Evolutionary conservation across 1,284 basidiomycete species (phyloP).

Genomic region (Moesziomyces parantarcticus): DNA sequence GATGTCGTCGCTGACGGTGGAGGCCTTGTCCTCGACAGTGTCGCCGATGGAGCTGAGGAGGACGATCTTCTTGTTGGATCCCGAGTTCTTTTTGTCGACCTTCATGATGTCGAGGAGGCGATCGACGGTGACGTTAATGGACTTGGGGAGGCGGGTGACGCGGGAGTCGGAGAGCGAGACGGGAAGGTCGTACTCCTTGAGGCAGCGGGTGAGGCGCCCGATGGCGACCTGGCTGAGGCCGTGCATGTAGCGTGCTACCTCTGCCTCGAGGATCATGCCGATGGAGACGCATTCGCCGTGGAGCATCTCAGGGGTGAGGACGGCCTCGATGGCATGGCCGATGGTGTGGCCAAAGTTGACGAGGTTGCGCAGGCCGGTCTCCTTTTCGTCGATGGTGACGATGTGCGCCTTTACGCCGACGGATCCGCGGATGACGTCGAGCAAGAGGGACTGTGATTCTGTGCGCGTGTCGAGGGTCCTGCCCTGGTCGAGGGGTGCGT

Average conservation of each 20-base stretch:
- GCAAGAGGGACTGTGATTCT: conserved; percentile 60
- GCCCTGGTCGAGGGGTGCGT: conserved; percentile 49
- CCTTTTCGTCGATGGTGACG: conserved; percentile 67
- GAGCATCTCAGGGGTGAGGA: conserved; percentile 65
- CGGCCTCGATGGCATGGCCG: conserved; percentile 67
- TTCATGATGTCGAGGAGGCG: conserved; percentile 87
- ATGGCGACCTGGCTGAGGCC: conserved; percentile 65
- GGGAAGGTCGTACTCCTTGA: conserved; percentile 64
- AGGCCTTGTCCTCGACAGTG: conserved; percentile 91
- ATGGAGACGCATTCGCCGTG: conserved; percentile 67
- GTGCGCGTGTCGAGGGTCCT: conserved; percentile 61
- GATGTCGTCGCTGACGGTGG: conserved; percentile 74
- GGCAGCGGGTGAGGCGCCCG: conserved; percentile 60
- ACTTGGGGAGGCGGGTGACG: conserved; percentile 75
- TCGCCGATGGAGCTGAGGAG: conserved; percentile 89
- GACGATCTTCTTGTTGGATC: conserved; percentile 88
- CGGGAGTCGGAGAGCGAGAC: conserved; percentile 62
- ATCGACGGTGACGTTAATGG: conserved; percentile 79
- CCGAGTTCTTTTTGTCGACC: conserved; percentile 98
- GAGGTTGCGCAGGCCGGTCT: conserved; percentile 67
- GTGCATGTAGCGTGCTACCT: conserved; percentile 60
- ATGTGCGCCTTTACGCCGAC: conserved; percentile 67
- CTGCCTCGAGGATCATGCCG: conserved; percentile 67
- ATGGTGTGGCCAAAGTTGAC: conserved; percentile 68
- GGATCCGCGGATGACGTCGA: conserved; percentile 67